Conservation (phyloP, 163 green algal genomes). For the Chlorella variabilis region DNA sequence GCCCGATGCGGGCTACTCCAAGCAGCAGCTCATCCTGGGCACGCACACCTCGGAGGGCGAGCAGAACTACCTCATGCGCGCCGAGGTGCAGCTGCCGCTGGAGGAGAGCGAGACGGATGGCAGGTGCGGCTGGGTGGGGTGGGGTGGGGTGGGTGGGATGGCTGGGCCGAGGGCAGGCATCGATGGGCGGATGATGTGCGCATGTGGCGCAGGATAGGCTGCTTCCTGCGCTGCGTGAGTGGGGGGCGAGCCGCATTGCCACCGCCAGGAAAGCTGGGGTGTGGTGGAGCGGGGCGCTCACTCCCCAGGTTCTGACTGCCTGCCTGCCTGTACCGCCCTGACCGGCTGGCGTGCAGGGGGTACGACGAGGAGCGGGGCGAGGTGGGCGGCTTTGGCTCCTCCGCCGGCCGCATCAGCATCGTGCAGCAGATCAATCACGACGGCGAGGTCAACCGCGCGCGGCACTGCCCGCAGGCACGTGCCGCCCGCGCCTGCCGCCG, state of each 20-base stretch:
- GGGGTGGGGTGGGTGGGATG: neutral
- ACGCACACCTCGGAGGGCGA: conserved; percentile 98
- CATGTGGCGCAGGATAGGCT: no score
- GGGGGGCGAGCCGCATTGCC: no score
- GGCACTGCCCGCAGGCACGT: conserved; percentile 65
- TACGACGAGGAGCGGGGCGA: conserved; percentile 92
- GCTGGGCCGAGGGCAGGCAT: neutral
- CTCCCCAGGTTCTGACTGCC: neutral
- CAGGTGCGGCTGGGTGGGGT: conserved; percentile 3
- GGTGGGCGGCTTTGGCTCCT: conserved; percentile 91
- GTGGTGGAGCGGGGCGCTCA: no score
- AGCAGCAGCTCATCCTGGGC: conserved; percentile 95
- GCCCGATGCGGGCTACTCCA: conserved; percentile 73
- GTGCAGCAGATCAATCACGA: conserved; percentile 95
- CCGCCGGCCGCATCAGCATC: conserved; percentile 86
- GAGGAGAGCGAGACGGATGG: conserved; percentile 40
- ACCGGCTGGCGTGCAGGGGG: conserved; percentile 9
- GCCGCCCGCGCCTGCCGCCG: neutral
- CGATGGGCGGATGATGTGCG: neutral
- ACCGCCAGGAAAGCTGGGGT: no score
- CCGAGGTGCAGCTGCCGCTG: conserved; percentile 92
- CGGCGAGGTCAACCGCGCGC: conserved; percentile 89
- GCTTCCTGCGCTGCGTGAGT: no score
- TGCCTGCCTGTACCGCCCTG: neutral
- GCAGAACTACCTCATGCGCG: conserved; percentile 99